Evolutionary conservation across 2,329 filamentous ascomycete genomes (phyloP), one percentile per base, ranked within the genome.

Genomic region (Dactylellina cionopaga): DNA sequence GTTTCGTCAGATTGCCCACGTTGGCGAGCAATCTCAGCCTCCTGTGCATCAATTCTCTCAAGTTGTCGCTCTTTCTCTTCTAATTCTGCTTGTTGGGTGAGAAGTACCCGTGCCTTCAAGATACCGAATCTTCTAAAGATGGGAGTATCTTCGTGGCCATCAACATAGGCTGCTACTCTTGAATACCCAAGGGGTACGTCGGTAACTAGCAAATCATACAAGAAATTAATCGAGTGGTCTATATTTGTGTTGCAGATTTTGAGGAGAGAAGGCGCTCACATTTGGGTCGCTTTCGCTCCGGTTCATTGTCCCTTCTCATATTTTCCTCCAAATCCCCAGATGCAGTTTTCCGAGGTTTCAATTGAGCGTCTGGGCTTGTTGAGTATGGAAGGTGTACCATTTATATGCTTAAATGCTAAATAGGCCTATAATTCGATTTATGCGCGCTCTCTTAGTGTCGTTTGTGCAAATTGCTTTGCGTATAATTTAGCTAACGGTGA

Each of bases 91-190:
- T 70, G 65, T 13, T 70, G 58, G 5, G 47, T 43, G 15, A 56
- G 46, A 24, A 70, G 31, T 1, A 63, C 47, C 19, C 65, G 49
- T 3, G 56, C 56, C 9, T 63, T 55, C 17, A 70, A 7, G 19
- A 43, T 25, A 5, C 65, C 65, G 33, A 70, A 70, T 29, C 65
- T 54, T 27, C 65, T 47, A n/a, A 70, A 70, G 25, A 70, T 29
- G 4, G 47, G 27, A 6, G 29, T 25, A 35, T 44, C 56, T 17
- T 70, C 56, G 15, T 58, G 41, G 3, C 52, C 55, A 24, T 70
- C 54, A 3, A 60, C 39, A 13, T 29, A 70, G 10, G 65, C 56
- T 13, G 65, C 65, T 7, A 70, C 31, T 35, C 56, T 46, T 11
- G 65, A 70, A 39, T 70, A 70, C 13, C 65, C 55, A 9, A 43